Conservation (phyloP, 2,329 filamentous ascomycete genomes). For the Fusarium nanum region DNA sequence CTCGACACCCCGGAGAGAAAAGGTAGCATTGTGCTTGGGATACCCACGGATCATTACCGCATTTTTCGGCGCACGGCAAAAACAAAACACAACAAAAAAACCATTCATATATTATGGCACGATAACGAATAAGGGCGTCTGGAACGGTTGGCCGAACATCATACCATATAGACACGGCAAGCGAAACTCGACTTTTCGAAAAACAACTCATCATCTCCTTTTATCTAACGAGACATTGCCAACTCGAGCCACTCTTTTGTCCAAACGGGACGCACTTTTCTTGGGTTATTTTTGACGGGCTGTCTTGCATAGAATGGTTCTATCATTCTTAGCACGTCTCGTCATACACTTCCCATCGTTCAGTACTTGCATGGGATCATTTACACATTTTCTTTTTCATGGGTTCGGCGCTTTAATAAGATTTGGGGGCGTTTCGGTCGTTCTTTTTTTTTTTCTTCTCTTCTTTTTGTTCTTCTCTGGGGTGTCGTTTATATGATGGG, state of each 20-base stretch:
- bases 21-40: conserved; percentile 45
- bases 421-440: conserved; percentile 39
- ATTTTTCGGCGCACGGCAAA: conserved; percentile 49
- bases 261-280: conserved; percentile 29
- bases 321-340: conserved; percentile 4
- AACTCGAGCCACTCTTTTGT: conserved; percentile 35
- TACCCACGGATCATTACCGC: conserved; percentile 49
- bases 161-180: conserved; percentile 51
- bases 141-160: conserved; percentile 37
- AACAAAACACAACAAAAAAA: conserved; percentile 42
- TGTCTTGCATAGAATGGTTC: conserved; percentile 18
- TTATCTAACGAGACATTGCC: conserved; percentile 31
- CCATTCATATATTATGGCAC: conserved; percentile 43
- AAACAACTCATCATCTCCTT: conserved; percentile 30
- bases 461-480: conserved; percentile 16
- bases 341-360: not conserved
- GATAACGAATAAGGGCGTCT: conserved; percentile 44
- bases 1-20: conserved; percentile 54
- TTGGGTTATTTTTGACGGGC: conserved; percentile 32
- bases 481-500: conserved; percentile 30
- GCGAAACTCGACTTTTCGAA: conserved; percentile 35
- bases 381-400: conserved; percentile 39
- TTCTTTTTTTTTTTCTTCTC: conserved; percentile 22
- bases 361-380: conserved; percentile 11
- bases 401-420: conserved; percentile 47